Conservation (phyloP, 768 basidiomycete species). For the Termitomyces sp. region DNA sequence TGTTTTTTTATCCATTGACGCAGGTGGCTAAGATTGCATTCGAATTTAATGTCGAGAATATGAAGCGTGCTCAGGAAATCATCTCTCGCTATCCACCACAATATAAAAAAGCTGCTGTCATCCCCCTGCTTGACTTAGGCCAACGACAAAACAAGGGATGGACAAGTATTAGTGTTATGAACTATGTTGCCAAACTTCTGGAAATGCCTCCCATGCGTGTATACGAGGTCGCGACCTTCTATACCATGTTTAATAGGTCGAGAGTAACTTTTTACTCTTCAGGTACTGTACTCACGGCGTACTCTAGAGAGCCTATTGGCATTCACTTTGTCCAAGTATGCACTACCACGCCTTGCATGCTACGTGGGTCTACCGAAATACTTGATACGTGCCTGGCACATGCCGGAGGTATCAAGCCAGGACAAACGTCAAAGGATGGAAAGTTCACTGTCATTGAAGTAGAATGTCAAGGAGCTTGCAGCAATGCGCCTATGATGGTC, state of each 20-base stretch:
- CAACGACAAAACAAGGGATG: slow-evolving; percentile 98
- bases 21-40: slow-evolving; percentile 70
- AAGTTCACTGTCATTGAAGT: slow-evolving; percentile 98
- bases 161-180: slow-evolving; percentile 99
- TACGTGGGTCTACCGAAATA: slow-evolving; percentile 87
- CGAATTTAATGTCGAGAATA: slow-evolving; percentile 75
- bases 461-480: slow-evolving; percentile 98
- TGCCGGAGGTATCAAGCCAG: slow-evolving; percentile 79
- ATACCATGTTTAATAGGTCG: slow-evolving; percentile 99
- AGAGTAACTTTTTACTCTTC: slow-evolving; percentile 13
- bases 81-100: slow-evolving; percentile 93
- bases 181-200: slow-evolving; percentile 90
- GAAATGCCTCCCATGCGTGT: slow-evolving; percentile 98
- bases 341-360: slow-evolving; percentile 98
- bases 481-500: slow-evolving; percentile 96
- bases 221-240: slow-evolving; percentile 98
- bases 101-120: slow-evolving; percentile 98
- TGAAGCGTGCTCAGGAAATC: slow-evolving; percentile 83
- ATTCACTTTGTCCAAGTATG: slow-evolving; percentile 95
- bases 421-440: slow-evolving; percentile 90
- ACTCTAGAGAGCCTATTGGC: slow-evolving; percentile 82
- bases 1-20: slow-evolving; percentile 3
- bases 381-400: slow-evolving; percentile 79
- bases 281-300: not conserved
- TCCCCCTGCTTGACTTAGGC: slow-evolving; percentile 92